Percentiles rank a stretch among this genome's conserved stretches.
Conservation (phyloP, 2,329 filamentous ascomycete genomes). For the Calycina herbarum region DNA sequence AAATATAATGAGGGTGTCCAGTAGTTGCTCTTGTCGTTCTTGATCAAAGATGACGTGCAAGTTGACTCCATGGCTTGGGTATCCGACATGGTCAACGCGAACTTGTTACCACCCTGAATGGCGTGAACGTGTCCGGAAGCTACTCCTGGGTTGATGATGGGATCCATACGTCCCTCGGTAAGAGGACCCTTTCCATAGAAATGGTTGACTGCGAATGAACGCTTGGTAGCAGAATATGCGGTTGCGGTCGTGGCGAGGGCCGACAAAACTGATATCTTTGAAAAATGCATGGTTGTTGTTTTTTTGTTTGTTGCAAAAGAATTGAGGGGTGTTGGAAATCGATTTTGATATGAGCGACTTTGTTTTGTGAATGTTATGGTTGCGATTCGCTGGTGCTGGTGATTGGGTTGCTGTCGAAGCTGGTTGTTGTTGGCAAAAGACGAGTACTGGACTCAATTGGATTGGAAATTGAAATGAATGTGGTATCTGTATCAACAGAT, state of each 20-base stretch:
- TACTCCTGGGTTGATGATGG: slow-evolving; percentile 64
- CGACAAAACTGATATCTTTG: slow-evolving; percentile 25
- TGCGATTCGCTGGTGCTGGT: slow-evolving; percentile 24
- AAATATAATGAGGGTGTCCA: slow-evolving; percentile 84
- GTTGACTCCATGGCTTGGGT: slow-evolving; percentile 57
- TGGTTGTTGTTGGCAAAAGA: slow-evolving; percentile 16
- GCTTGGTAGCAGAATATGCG: slow-evolving; percentile 32
- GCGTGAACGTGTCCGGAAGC: slow-evolving; percentile 69
- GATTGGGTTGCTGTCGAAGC: slow-evolving; percentile 30
- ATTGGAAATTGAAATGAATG: slow-evolving; percentile 28
- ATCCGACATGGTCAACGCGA: slow-evolving; percentile 58
- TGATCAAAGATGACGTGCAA: slow-evolving; percentile 81
- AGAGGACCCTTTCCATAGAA: slow-evolving; percentile 67
- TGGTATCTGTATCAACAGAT: slow-evolving; percentile 35
- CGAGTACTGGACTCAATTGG: slow-evolving; percentile 13
- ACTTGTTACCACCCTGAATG: slow-evolving; percentile 64
- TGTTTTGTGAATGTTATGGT: slow-evolving; percentile 24
- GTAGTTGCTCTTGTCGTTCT: slow-evolving; percentile 83
- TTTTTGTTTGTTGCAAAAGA: slow-evolving; percentile 8
- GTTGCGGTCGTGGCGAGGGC: slow-evolving; percentile 26
- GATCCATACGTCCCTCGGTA: slow-evolving; percentile 69
- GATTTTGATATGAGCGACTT: slow-evolving; percentile 11
- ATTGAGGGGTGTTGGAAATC: background rate
- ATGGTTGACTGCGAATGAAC: slow-evolving; percentile 67
- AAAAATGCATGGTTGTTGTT: slow-evolving; percentile 30